Evolutionary conservation across 257 asterid genomes (phyloP), one percentile per base, ranked within the genome.

Genomic region (Coffea canephora): DNA sequence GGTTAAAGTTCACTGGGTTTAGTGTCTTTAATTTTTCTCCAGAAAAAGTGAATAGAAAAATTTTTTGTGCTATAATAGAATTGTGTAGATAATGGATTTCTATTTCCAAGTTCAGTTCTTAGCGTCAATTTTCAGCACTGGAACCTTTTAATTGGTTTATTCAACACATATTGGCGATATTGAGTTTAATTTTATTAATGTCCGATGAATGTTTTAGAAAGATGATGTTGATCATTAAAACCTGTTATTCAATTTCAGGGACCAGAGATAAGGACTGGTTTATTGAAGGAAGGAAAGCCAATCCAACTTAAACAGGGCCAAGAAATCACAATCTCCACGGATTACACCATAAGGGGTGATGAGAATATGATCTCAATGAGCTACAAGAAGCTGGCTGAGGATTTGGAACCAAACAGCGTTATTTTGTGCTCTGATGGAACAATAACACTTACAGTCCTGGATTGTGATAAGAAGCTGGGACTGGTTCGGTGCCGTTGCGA

Each of bases 391-490:
- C 80, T 87, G 61, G 87, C 88, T 1, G 87, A 78, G 75, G 88
- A 87, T 69, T 69, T 87, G 19, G 66, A 72, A 74, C 88, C 90
- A 18, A 78, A 79, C n/a, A 82, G 83, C 67, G 74, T 80, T 15
- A 87, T 87, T n/a, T 78, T 87, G 16, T 84, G 88, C 71, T 81
- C 90, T 1, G 90, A 87, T 52, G 88, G 90, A 70, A 84, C 88
- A 69, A 87, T 87, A 13, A 74, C 90, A 61, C 82, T 87, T 66
- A 48, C 82, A 41, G 90, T 84, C 21, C 13, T 87, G 69, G 78
- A 80, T 8, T 80, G 85, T 61, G 78, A 82, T 49, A 78, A 49
- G 55, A 73, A 80, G 15, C 45, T 50, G 49, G 88, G 90, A 25
- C 15, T 78, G 65, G 90, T 84, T 61, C 81, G 80, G 6, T 87